Evolutionary conservation across 176 grass and related monocot genomes (phyloP), one percentile per base, ranked within the genome.

Genomic region (Bolboschoenus planiculmis): DNA sequence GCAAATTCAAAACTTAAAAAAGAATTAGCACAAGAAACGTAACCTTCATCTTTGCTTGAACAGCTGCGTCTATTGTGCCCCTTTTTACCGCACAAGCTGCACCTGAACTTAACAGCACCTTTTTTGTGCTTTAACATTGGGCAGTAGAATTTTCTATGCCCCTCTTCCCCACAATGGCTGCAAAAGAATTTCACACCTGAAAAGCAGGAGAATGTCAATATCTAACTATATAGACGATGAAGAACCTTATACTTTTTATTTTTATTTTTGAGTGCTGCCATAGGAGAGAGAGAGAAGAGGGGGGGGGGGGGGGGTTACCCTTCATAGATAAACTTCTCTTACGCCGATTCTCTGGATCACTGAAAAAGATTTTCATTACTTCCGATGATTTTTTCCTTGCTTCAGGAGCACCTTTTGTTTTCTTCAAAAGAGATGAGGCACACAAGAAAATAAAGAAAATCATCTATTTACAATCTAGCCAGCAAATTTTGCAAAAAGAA

Each of bases 291-390:
- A 14, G n/a, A 29, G n/a, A 56, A 44, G 1, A 13, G 1, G 20
- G 21, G 31, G 15, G 65, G 55, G 24, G 10, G 7, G 2, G 21
- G 11, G 14, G 50, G 18, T 53, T 85, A 95, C 90, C 96, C 93
- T 98, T 98, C 92, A 98, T 90, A 34, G 89, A 84, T 85, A 90
- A 88, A 85, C 96, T 98, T 90, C 92, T 98, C 84, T 91, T 95
- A 47, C 85, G 64, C 5, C 96, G 82, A 71, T 98, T 98, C 84
- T 93, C 87, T 79, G 92, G 92, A 84, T 95, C 58, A 33, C 81
- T 82, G 81, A 95, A 98, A 78, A 90, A 91, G 51, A 54, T 73
- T 76, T 94, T 98, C 79, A 90, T 85, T 80, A 76, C 76, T 87
- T 98, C 87, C 82, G 92, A 95, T 44, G 90, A 89, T 39, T 70